Percentiles rank a stretch among this genome's conserved stretches.
Conservation (phyloP, 129 eudicot genomes). For the Flaveria robusta region DNA sequence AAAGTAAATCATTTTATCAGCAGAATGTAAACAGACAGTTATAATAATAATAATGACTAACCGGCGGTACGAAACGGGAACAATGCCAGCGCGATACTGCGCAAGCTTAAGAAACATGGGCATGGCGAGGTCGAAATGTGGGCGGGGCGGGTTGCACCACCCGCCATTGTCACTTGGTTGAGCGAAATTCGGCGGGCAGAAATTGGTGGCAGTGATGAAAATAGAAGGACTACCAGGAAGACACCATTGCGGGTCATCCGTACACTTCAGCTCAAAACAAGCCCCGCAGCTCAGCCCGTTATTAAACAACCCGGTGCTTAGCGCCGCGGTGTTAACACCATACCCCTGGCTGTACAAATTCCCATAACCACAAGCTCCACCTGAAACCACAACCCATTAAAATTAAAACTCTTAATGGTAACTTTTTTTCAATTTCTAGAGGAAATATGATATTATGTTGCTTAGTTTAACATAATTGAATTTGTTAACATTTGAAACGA, state of each 20-base stretch:
- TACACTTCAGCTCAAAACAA: conserved; percentile 59
- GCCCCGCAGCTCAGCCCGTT: conserved; percentile 61
- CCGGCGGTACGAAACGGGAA: conserved; percentile 66
- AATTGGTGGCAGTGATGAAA: conserved; percentile 62
- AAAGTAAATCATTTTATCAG: too few relatives aligned
- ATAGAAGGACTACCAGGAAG: conserved; percentile 63
- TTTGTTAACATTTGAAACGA: background rate
- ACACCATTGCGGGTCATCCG: conserved; percentile 60
- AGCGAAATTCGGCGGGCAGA: conserved; percentile 65
- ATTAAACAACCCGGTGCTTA: conserved; percentile 67
- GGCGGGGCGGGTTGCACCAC: conserved; percentile 74
- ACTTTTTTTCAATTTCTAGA: background rate
- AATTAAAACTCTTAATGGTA: background rate
- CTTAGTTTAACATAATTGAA: too few relatives aligned
- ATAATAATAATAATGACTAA: conserved; percentile 16
- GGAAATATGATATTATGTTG: too few relatives aligned
- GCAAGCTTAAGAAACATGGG: conserved; percentile 67
- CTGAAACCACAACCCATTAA: conserved; percentile 14
- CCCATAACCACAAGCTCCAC: conserved; percentile 74
- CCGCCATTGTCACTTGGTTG: conserved; percentile 61
- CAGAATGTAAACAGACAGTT: too few relatives aligned
- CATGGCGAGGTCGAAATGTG: conserved; percentile 68
- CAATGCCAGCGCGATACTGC: conserved; percentile 59
- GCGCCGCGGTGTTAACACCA: conserved; percentile 66
- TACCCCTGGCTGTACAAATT: conserved; percentile 68